phyloP scores from a whole-genome alignment of 1,139 yeast genomes.

The Diutina neorugosa region DNA sequence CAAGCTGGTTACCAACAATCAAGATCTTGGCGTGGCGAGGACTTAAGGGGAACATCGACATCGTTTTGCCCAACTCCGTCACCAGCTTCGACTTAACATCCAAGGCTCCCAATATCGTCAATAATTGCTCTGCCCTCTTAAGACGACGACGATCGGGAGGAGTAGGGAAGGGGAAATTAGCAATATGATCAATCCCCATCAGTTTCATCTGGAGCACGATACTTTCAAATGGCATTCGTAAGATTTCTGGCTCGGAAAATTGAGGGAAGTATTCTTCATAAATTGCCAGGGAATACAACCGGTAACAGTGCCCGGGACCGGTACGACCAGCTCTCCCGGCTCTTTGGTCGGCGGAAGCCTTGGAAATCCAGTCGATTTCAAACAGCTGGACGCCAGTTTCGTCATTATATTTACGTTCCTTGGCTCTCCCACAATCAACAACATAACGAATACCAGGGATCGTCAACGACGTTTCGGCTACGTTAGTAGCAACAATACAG shows the following conservation, averaged over 20 bases:
- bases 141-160: slow-evolving; percentile 65
- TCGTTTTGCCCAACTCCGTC: slow-evolving; percentile 70
- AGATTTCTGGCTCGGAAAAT: slow-evolving; percentile 80
- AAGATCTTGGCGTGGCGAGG: slow-evolving; percentile 91
- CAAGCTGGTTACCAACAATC: slow-evolving; percentile 76
- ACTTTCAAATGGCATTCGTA: slow-evolving; percentile 93
- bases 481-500: slow-evolving; percentile 93
- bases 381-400: slow-evolving; percentile 88
- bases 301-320: slow-evolving; percentile 96
- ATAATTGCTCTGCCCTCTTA: slow-evolving; percentile 51
- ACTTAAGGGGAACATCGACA: slow-evolving; percentile 86
- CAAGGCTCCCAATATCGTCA: slow-evolving; percentile 72
- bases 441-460: slow-evolving; percentile 94
- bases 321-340: slow-evolving; percentile 99
- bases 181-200: slow-evolving; percentile 87
- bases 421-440: slow-evolving; percentile 89
- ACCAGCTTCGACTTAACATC: slow-evolving; percentile 35
- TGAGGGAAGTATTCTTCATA: slow-evolving; percentile 76
- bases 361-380: slow-evolving; percentile 85
- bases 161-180: slow-evolving; percentile 94
- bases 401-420: slow-evolving; percentile 75
- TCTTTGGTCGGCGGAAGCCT: slow-evolving; percentile 93
- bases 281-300: slow-evolving; percentile 90
- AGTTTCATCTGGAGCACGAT: slow-evolving; percentile 89
- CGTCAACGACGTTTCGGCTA: slow-evolving; percentile 94